Conservation (phyloP, 2,329 filamentous ascomycete species). For the Furcasterigmium furcatum region DNA sequence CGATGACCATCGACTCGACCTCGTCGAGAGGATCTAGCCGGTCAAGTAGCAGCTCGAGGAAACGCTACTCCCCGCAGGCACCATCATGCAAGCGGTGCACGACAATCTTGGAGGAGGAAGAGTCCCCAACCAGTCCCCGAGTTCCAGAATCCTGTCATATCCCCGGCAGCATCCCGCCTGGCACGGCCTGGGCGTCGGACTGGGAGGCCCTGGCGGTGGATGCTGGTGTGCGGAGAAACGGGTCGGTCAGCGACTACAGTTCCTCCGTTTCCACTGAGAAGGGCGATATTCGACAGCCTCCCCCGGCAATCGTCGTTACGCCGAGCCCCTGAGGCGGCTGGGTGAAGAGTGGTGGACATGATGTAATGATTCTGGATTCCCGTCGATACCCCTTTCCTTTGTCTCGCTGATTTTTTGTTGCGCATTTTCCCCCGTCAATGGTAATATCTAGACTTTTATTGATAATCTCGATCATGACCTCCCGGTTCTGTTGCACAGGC, state of each 20-base stretch:
- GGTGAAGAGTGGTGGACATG: background rate
- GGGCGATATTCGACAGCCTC: slow-evolving; percentile 5
- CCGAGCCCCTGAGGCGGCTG: slow-evolving; percentile 6
- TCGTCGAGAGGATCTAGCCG: background rate
- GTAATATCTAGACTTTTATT: background rate
- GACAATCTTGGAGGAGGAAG: slow-evolving; percentile 5
- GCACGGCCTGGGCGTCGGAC: slow-evolving; percentile 13
- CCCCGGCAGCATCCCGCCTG: slow-evolving; percentile 8
- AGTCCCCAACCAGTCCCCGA: slow-evolving; percentile 5
- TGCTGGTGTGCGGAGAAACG: slow-evolving; percentile 9
- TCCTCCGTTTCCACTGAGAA: slow-evolving; percentile 5
- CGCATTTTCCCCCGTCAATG: too few relatives aligned
- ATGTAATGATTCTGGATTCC: background rate
- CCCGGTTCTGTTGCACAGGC: too few relatives aligned
- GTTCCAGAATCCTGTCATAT: slow-evolving; percentile 10
- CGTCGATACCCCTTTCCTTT: background rate
- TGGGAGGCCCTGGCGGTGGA: slow-evolving; percentile 13
- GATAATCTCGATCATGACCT: slow-evolving; percentile 19
- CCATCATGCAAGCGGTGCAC: background rate
- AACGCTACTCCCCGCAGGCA: background rate
- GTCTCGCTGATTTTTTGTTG: background rate
- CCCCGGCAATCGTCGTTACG: slow-evolving; percentile 11
- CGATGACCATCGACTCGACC: slow-evolving; percentile 3
- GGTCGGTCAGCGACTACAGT: slow-evolving; percentile 8
- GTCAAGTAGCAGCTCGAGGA: background rate